Percentiles rank a stretch among this genome's conserved stretches.
These are phyloP conservation scores for Spergularia bocconei DNA, from an alignment of 148 eudicot genomes.

Conservation along the genomic window DNA sequence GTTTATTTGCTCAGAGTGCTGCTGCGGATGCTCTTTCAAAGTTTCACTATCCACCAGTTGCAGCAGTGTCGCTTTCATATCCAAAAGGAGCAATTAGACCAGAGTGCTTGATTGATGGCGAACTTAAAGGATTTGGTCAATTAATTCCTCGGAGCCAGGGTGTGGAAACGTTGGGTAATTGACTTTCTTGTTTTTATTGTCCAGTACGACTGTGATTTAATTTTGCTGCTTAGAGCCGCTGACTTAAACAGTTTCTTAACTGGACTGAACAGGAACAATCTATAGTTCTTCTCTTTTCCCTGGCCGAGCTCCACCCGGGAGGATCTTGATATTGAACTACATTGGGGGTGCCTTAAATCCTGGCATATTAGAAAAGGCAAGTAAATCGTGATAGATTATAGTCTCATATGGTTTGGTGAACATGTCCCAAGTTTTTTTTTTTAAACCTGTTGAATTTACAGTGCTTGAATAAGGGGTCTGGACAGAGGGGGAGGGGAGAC, in stretches of 20 bases:
- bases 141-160: constrained; percentile 89
- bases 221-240: background rate
- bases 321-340: constrained; percentile 70
- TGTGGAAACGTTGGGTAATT: constrained; percentile 76
- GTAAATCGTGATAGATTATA: background rate
- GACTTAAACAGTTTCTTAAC: background rate
- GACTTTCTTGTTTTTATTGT: background rate
- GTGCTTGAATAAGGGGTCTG: no score
- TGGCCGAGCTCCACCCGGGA: constrained; percentile 81
- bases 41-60: constrained; percentile 79
- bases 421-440: background rate
- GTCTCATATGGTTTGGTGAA: background rate
- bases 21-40: constrained; percentile 79
- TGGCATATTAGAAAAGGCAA: constrained; percentile 67
- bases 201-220: background rate
- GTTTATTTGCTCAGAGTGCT: constrained; percentile 37
- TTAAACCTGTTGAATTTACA: background rate
- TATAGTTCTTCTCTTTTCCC: constrained; percentile 92
- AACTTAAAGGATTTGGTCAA: constrained; percentile 87
- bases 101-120: constrained; percentile 67
- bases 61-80: constrained; percentile 85
- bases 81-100: constrained; percentile 64
- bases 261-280: constrained; percentile 56
- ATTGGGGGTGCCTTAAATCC: constrained; percentile 82
- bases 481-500: no score